A percentile compares a stretch with the other conserved stretches of the same genome.
phyloP scores from a whole-genome alignment of 225 moss, liverwort and hornwort genomes.

The Polytrichum commune region DNA sequence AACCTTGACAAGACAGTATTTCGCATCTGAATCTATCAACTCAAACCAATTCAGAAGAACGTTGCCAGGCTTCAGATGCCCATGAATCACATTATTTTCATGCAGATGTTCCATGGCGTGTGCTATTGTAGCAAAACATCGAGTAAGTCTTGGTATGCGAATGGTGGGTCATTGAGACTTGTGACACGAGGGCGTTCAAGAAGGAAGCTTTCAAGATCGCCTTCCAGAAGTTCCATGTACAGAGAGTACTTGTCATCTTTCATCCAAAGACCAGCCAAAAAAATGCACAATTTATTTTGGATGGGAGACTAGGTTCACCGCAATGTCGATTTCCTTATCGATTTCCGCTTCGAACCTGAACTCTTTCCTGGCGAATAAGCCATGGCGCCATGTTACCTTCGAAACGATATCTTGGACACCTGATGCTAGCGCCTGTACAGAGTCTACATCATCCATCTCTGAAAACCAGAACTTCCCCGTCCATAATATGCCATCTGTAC shows the following conservation, averaged over 20 bases:
- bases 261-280: background rate
- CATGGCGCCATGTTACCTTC: background rate
- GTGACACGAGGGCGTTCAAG: background rate
- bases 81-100: conserved; percentile 4
- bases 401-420: rapidly evolving
- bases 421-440: background rate
- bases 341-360: background rate
- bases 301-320: background rate
- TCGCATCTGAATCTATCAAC: background rate
- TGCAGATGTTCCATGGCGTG: conserved; percentile 17
- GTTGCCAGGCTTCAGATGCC: conserved; percentile 23
- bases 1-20: conserved; percentile 20
- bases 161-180: background rate
- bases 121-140: conserved; percentile 17
- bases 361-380: conserved; percentile 15
- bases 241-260: background rate
- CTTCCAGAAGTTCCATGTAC: conserved; percentile 26
- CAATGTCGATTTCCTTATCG: background rate
- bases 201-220: conserved; percentile 6
- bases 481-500: background rate
- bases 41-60: background rate
- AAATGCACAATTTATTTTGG: conserved; percentile 15
- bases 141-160: conserved; percentile 7
- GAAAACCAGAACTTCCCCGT: background rate
- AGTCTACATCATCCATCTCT: background rate